These are phyloP conservation scores for Purpureocillium takamizusanense DNA, from an alignment of 2,329 filamentous ascomycete genomes.

Conservation along the genomic window DNA sequence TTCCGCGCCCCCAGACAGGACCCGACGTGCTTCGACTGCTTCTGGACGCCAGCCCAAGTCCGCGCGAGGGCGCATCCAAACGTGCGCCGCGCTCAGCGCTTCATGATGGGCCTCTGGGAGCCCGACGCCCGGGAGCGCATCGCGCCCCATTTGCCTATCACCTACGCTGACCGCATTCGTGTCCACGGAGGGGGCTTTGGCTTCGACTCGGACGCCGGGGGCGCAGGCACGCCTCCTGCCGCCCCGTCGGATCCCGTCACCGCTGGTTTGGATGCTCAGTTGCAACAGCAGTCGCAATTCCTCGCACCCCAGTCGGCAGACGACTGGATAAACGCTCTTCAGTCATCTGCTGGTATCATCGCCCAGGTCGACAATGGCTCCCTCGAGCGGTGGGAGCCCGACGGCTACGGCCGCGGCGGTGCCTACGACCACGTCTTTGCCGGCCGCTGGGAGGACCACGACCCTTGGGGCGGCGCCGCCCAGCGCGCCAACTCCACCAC, in stretches of 20 bases:
- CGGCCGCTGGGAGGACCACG: conserved; percentile 46
- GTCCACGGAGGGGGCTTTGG: conserved; percentile 43
- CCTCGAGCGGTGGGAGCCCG: conserved; percentile 62
- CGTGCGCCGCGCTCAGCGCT: conserved; percentile 54
- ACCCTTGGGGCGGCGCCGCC: conserved; percentile 45
- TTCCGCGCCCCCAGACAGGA: conserved; percentile 28
- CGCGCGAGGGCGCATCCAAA: conserved; percentile 58
- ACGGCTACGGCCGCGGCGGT: conserved; percentile 53
- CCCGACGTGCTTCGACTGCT: conserved; percentile 64
- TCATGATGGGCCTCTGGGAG: conserved; percentile 61
- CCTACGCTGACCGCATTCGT: conserved; percentile 61
- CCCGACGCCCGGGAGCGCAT: conserved; percentile 44
- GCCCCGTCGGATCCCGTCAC: no score
- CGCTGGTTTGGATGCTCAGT: not conserved
- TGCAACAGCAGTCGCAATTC: not conserved
- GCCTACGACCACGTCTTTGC: conserved; percentile 45
- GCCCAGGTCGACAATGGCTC: conserved; percentile 65
- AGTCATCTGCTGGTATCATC: conserved; percentile 41
- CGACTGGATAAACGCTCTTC: conserved; percentile 28
- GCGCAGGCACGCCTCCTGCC: conserved; percentile 1
- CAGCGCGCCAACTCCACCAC: conserved; percentile 40
- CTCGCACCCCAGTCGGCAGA: conserved; percentile 20
- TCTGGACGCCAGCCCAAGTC: conserved; percentile 64
- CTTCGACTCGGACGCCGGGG: conserved; percentile 2
- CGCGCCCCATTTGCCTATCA: conserved; percentile 51